phyloP scores from a whole-genome alignment of 495 filamentous ascomycete genomes.

The Xylaria scruposa region DNA sequence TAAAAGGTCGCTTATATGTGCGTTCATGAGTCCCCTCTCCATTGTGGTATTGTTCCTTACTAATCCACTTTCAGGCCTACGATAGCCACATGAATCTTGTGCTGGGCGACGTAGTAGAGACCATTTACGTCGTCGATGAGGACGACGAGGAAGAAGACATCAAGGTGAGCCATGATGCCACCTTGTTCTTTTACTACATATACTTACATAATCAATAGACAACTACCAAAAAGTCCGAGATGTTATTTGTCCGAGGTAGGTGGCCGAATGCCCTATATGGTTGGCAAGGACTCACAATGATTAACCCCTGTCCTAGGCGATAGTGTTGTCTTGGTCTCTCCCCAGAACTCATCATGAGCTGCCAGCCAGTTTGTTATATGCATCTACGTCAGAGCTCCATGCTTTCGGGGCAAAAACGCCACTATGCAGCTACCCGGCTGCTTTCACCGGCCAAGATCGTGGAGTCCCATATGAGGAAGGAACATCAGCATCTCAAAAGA shows the following conservation, averaged over 20 bases:
- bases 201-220: constrained; percentile 61
- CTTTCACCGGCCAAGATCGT: background rate
- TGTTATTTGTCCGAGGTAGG: constrained; percentile 98
- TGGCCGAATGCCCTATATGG: constrained; percentile 17
- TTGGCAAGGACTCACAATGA: constrained; percentile 1
- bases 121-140: constrained; percentile 90
- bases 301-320: constrained; percentile 69
- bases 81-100: constrained; percentile 99
- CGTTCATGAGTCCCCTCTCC: constrained; percentile 39
- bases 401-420: background rate
- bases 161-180: constrained; percentile 33
- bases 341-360: constrained; percentile 56
- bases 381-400: background rate
- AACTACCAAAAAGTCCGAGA: constrained; percentile 94
- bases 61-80: constrained; percentile 71
- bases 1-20: constrained; percentile 94
- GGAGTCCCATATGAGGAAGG: background rate
- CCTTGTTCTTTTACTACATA: background rate
- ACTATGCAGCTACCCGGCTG: background rate
- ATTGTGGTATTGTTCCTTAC: background rate
- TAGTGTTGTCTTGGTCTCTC: constrained; percentile 94
- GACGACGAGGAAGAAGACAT: constrained; percentile 75
- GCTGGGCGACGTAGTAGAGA: constrained; percentile 95
- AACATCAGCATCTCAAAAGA: background rate
- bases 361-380: background rate